phyloP scores from a whole-genome alignment of 441 rosid genomes.

The Populus trichocarpa region DNA sequence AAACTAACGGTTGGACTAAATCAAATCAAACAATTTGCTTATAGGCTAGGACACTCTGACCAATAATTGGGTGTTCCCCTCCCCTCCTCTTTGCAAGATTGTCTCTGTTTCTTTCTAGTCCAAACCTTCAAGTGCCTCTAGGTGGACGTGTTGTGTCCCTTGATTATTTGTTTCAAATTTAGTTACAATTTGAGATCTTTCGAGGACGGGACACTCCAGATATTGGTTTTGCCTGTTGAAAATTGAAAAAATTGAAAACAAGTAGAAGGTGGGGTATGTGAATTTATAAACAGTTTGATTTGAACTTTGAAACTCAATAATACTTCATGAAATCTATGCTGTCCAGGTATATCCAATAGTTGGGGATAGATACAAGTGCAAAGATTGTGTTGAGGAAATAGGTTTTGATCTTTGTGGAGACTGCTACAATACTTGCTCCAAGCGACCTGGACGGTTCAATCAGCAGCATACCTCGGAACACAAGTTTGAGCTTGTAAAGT shows the following conservation, averaged over 20 bases:
- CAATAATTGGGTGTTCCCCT: background rate
- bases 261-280: background rate
- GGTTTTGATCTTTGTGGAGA: constrained; percentile 88
- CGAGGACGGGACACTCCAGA: background rate
- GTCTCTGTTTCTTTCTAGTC: background rate
- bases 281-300: background rate
- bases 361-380: constrained; percentile 71
- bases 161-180: background rate
- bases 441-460: constrained; percentile 76
- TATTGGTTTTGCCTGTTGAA: background rate
- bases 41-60: background rate
- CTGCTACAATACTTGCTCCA: constrained; percentile 55
- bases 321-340: background rate
- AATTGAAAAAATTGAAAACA: background rate
- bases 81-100: background rate
- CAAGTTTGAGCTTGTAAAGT: constrained; percentile 31
- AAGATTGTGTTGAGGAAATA: constrained; percentile 51
- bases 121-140: background rate
- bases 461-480: constrained; percentile 83
- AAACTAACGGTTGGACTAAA: background rate
- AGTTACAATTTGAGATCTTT: background rate
- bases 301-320: background rate
- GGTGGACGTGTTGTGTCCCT: background rate
- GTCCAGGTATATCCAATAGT: constrained; percentile 60
- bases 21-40: background rate